A percentile compares a stretch with the other conserved stretches of the same genome.
These are phyloP conservation scores for Sporothrix schenckii DNA, from an alignment of 2,329 filamentous ascomycete species.

Conservation along the genomic window DNA sequence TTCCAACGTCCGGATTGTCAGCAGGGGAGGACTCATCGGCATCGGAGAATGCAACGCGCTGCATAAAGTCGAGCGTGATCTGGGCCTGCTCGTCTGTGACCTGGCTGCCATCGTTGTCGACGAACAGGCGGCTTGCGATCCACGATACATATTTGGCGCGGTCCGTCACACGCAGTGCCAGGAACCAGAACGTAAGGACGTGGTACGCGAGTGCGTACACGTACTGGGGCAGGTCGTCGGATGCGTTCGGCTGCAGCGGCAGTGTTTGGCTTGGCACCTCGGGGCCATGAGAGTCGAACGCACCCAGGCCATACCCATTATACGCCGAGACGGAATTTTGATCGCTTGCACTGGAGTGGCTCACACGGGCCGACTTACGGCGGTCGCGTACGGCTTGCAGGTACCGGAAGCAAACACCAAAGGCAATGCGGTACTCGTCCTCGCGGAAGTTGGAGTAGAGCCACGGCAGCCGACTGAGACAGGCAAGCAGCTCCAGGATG, in stretches of 20 bases:
- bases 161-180: conserved; percentile 82
- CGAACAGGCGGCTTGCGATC: conserved; percentile 86
- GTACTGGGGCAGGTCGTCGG: conserved; percentile 86
- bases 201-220: conserved; percentile 93
- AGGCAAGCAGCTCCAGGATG: conserved; percentile 92
- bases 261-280: conserved; percentile 41
- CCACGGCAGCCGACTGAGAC: conserved; percentile 79
- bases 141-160: conserved; percentile 82
- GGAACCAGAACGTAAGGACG: conserved; percentile 95
- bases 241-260: conserved; percentile 38
- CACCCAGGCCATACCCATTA: conserved; percentile 11
- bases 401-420: conserved; percentile 93
- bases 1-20: conserved; percentile 63
- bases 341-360: conserved; percentile 35
- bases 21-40: conserved; percentile 68
- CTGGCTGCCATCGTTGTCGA: conserved; percentile 72
- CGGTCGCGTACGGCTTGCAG: conserved; percentile 82
- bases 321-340: neutral
- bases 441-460: conserved; percentile 87
- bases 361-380: conserved; percentile 53
- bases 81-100: conserved; percentile 88
- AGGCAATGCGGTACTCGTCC: conserved; percentile 90
- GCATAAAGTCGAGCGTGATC: conserved; percentile 94
- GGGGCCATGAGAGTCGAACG: conserved; percentile 35
- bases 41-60: conserved; percentile 82